Evolutionary conservation across 2,329 filamentous ascomycete species (phyloP).

Genomic region (Bipolaris gigantea): DNA sequence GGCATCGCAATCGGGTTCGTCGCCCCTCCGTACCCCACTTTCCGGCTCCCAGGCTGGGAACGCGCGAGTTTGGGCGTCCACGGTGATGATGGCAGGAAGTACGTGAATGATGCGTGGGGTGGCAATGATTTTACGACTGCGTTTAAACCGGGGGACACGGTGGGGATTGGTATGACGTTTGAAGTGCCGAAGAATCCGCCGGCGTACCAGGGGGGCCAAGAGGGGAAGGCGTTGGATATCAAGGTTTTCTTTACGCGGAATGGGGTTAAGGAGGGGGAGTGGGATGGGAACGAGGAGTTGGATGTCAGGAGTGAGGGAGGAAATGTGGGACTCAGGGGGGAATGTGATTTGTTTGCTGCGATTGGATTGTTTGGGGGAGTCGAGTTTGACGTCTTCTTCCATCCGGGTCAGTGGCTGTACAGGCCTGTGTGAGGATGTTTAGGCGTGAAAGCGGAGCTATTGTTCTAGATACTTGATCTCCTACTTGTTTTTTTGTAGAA

Average conservation of each 20-base stretch:
- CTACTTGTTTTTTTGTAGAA: too few species aligned
- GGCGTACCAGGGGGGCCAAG: slow-evolving; percentile 32
- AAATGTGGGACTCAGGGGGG: slow-evolving; percentile 68
- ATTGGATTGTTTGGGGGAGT: slow-evolving; percentile 72
- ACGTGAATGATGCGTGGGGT: slow-evolving; percentile 74
- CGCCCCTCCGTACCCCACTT: slow-evolving; percentile 74
- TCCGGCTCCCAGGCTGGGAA: slow-evolving; percentile 81
- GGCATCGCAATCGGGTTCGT: slow-evolving; percentile 70
- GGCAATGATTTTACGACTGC: slow-evolving; percentile 68
- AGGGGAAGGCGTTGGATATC: slow-evolving; percentile 48
- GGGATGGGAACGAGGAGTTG: slow-evolving; percentile 75
- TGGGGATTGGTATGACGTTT: slow-evolving; percentile 73
- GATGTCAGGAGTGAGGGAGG: slow-evolving; percentile 65
- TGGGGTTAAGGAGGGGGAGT: slow-evolving; percentile 61
- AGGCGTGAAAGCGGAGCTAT: neutral
- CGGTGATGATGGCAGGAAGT: slow-evolving; percentile 76
- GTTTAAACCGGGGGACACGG: slow-evolving; percentile 66
- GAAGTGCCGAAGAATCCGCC: slow-evolving; percentile 44
- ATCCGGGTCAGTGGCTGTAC: slow-evolving; percentile 61
- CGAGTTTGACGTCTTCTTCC: slow-evolving; percentile 68
- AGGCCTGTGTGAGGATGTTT: slow-evolving; percentile 22
- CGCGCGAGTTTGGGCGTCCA: slow-evolving; percentile 75
- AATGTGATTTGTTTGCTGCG: slow-evolving; percentile 70
- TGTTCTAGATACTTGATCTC: too few species aligned
- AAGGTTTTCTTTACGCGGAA: slow-evolving; percentile 72